phyloP scores from a whole-genome alignment of 2,329 filamentous ascomycete genomes.

The Talaromyces pinophilus region DNA sequence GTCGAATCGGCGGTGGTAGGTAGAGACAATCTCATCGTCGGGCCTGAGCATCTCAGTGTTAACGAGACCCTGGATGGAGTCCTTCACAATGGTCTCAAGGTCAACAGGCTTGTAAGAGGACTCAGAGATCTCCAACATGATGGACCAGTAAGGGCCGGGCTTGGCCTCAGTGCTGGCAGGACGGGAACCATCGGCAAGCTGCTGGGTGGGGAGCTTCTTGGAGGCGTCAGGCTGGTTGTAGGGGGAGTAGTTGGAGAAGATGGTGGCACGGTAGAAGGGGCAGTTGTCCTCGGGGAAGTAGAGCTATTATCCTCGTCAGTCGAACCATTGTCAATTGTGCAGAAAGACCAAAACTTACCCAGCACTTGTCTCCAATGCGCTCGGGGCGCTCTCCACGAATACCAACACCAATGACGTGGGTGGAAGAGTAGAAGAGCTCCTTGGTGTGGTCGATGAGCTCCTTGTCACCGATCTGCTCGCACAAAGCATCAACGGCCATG shows the following conservation, averaged over 20 bases:
- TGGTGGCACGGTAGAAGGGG: constrained; percentile 98
- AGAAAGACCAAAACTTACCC: constrained; percentile 59
- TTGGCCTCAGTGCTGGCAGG: constrained; percentile 70
- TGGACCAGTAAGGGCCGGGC: constrained; percentile 97
- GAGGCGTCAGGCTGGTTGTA: constrained; percentile 89
- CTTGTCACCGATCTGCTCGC: constrained; percentile 82
- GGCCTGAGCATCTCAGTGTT: constrained; percentile 96
- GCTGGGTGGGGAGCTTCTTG: constrained; percentile 81
- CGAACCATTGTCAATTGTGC: not conserved
- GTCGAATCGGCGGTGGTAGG: constrained; percentile 96
- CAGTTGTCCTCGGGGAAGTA: constrained; percentile 99
- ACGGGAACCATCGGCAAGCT: constrained; percentile 83
- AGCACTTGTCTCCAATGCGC: constrained; percentile 99
- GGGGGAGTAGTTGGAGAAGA: constrained; percentile 99
- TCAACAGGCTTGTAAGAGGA: constrained; percentile 94
- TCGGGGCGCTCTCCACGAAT: constrained; percentile 88
- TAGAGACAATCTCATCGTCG: constrained; percentile 92
- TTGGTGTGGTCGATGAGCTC: constrained; percentile 82
- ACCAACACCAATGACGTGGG: constrained; percentile 95
- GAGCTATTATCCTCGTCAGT: constrained; percentile 54
- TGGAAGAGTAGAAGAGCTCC: constrained; percentile 93
- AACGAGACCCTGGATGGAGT: constrained; percentile 93
- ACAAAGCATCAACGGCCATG: constrained; percentile 90
- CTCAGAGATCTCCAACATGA: constrained; percentile 98
- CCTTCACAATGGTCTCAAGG: constrained; percentile 76